phyloP scores from a whole-genome alignment of 1,284 basidiomycete species.

The Apiotrichum siamense region DNA sequence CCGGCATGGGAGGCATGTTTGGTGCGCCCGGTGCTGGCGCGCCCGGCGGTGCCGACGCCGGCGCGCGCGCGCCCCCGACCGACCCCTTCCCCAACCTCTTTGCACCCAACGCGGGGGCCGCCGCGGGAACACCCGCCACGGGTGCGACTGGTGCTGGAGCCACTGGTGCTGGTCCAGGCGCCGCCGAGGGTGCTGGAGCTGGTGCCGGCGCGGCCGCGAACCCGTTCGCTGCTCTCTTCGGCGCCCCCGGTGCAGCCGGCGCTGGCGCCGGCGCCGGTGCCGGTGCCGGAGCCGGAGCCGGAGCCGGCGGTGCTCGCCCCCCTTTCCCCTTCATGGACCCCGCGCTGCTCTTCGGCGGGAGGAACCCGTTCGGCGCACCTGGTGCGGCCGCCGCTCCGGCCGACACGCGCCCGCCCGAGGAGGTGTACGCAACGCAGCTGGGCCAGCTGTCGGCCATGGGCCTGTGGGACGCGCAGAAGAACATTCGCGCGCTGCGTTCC shows the following conservation, averaged over 20 bases:
- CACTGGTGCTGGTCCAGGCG: constrained; percentile 2
- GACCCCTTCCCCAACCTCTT: constrained; percentile 46
- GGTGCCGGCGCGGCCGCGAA: constrained; percentile 3
- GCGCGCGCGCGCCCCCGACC: constrained; percentile 9
- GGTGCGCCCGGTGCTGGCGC: constrained; percentile 22
- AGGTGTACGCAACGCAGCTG: constrained; percentile 79
- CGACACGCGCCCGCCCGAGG: constrained; percentile 72
- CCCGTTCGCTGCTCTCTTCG: constrained; percentile 11
- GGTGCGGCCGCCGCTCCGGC: constrained; percentile 34
- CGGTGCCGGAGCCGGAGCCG: constrained; percentile 6
- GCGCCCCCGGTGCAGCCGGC: constrained; percentile 4
- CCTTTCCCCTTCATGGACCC: constrained; percentile 43
- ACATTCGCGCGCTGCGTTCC: constrained; percentile 76
- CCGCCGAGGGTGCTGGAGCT: constrained; percentile 1
- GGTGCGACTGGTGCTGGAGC: constrained; percentile 3
- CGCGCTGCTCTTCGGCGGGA: constrained; percentile 52
- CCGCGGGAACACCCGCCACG: constrained; percentile 20
- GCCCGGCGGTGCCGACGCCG: constrained; percentile 21
- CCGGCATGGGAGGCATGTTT: constrained; percentile 27
- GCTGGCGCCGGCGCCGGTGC: constrained; percentile 7
- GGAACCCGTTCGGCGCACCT: constrained; percentile 18
- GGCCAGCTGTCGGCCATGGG: constrained; percentile 53
- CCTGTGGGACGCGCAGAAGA: constrained; percentile 78
- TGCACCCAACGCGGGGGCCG: constrained; percentile 21
- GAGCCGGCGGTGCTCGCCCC: constrained; percentile 22